phyloP scores from a whole-genome alignment of 805 yeast species.

The Pichia scutulata region DNA sequence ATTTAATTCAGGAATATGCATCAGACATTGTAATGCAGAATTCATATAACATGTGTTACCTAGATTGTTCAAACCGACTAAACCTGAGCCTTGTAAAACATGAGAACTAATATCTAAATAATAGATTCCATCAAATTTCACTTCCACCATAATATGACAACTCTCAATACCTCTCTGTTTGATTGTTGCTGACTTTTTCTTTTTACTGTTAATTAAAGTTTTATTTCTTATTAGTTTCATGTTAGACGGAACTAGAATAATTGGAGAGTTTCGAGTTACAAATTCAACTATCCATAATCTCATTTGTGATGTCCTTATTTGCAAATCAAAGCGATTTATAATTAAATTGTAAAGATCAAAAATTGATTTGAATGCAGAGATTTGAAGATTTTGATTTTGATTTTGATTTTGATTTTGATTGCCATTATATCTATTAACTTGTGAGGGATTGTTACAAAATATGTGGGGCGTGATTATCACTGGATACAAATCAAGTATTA shows the following conservation, averaged over 20 bases:
- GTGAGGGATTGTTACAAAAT: conserved; percentile 14
- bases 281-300: conserved; percentile 23
- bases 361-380: not conserved
- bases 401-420: conserved; percentile 30
- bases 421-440: conserved; percentile 22
- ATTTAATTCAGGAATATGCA: conserved; percentile 77
- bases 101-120: conserved; percentile 18
- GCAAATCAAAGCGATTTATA: not conserved
- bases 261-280: conserved; percentile 10
- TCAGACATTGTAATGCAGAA: conserved; percentile 83
- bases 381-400: conserved; percentile 26
- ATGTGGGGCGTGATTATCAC: conserved; percentile 23
- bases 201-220: conserved; percentile 18
- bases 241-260: conserved; percentile 14
- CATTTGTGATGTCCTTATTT: not conserved
- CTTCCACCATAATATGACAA: conserved; percentile 21
- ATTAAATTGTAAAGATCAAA: not conserved
- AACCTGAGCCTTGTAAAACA: conserved; percentile 35
- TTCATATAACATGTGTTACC: conserved; percentile 96
- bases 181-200: conserved; percentile 6
- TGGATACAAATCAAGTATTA: conserved; percentile 21
- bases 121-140: conserved; percentile 21
- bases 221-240: conserved; percentile 14
- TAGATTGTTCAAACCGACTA: conserved; percentile 56
- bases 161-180: conserved; percentile 8